phyloP scores from a whole-genome alignment of 371 early-diverging fungal species.

The Rhizopus sp. region DNA sequence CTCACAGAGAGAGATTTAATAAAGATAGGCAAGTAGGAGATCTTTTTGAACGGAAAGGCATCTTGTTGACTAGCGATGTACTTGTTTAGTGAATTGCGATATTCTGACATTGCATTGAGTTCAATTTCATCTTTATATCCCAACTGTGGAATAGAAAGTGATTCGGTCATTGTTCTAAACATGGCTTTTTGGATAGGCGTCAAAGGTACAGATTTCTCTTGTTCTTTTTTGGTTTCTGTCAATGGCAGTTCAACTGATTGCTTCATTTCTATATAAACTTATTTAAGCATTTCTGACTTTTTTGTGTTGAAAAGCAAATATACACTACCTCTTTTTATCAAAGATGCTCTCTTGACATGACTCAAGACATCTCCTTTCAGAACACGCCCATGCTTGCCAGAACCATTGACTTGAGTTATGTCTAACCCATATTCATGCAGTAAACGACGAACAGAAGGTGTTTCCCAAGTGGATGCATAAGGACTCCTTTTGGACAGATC shows the following conservation, averaged over 20 bases:
- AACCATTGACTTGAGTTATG: conserved; percentile 50
- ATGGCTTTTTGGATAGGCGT: conserved; percentile 88
- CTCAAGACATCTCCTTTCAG: conserved; percentile 22
- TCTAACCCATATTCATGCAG: conserved; percentile 77
- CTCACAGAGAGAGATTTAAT: conserved; percentile 88
- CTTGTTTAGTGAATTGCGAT: conserved; percentile 68
- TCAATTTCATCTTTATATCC: conserved; percentile 89
- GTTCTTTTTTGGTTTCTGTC: background rate
- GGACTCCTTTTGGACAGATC: background rate
- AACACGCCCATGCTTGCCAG: conserved; percentile 22
- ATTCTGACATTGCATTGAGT: conserved; percentile 62
- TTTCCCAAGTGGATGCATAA: conserved; percentile 47
- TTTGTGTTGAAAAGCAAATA: background rate
- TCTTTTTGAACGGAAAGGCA: conserved; percentile 61
- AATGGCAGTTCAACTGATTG: background rate
- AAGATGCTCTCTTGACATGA: conserved; percentile 4
- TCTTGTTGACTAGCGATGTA: conserved; percentile 36
- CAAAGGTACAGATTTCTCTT: conserved; percentile 51
- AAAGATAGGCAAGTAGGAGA: conserved; percentile 92
- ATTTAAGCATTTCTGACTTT: background rate
- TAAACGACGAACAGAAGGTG: conserved; percentile 89
- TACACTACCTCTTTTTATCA: conserved; percentile 13
- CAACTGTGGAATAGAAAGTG: conserved; percentile 91
- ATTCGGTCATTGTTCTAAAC: conserved; percentile 92
- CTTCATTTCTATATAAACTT: background rate